phyloP scores from a whole-genome alignment of 345 rosid species.

The Pugionium cornutum region DNA sequence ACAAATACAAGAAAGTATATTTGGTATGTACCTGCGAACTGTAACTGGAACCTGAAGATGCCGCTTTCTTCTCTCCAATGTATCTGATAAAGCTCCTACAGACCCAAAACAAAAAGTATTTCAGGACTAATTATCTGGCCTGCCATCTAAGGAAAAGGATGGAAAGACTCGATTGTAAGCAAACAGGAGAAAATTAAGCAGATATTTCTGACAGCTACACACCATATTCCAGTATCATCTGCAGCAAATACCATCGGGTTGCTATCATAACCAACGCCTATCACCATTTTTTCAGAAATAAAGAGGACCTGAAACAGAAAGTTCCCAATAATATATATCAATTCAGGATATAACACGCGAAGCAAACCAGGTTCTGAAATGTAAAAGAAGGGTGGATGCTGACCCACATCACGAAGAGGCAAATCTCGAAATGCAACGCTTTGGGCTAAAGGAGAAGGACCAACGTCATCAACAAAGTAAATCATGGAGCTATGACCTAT shows the following conservation, averaged over 20 bases:
- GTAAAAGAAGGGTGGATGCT: slow-evolving; percentile 72
- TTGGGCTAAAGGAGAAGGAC: slow-evolving; percentile 96
- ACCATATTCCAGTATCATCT: slow-evolving; percentile 98
- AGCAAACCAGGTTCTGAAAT: slow-evolving; percentile 37
- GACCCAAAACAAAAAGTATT: slow-evolving; percentile 23
- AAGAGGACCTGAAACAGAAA: slow-evolving; percentile 65
- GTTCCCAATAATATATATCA: slow-evolving; percentile 23
- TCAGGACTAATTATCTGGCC: neutral
- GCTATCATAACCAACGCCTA: slow-evolving; percentile 96
- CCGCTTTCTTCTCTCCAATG: slow-evolving; percentile 77
- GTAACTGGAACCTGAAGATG: slow-evolving; percentile 67
- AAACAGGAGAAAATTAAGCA: slow-evolving; percentile 10
- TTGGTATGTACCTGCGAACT: slow-evolving; percentile 73
- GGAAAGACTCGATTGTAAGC: neutral
- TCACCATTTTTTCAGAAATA: slow-evolving; percentile 86
- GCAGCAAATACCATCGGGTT: slow-evolving; percentile 92
- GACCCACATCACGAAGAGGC: slow-evolving; percentile 99
- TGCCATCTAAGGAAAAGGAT: neutral
- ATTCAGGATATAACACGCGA: slow-evolving; percentile 30
- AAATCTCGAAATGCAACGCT: slow-evolving; percentile 82
- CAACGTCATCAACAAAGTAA: slow-evolving; percentile 96
- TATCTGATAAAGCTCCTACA: slow-evolving; percentile 80
- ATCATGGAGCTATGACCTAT: slow-evolving; percentile 97
- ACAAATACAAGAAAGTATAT: neutral
- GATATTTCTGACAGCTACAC: slow-evolving; percentile 27